phyloP scores from a whole-genome alignment of 2,329 filamentous ascomycete species.

The Paracoccidioides lutzii region DNA sequence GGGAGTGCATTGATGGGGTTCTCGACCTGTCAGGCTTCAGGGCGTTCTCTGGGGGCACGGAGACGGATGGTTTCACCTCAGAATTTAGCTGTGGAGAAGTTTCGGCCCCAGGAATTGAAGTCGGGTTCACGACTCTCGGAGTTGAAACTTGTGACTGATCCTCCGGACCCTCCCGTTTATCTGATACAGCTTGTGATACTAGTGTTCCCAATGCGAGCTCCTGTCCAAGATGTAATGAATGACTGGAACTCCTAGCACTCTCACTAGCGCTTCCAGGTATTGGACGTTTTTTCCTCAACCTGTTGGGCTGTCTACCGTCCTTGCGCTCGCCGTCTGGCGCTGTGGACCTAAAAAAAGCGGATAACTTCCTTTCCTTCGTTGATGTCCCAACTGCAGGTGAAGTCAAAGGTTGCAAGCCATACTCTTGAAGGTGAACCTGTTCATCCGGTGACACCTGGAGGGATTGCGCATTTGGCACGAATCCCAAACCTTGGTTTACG shows the following conservation, averaged over 20 bases:
- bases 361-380: constrained; percentile 53
- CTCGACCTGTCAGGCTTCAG: constrained; percentile 60
- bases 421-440: constrained; percentile 24
- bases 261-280: constrained; percentile 63
- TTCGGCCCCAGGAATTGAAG: constrained; percentile 18
- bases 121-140: constrained; percentile 21
- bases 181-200: constrained; percentile 15
- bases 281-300: constrained; percentile 73
- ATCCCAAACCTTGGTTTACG: background rate
- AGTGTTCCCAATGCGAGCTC: constrained; percentile 28
- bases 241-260: constrained; percentile 80
- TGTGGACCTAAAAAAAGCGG: constrained; percentile 57
- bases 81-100: constrained; percentile 7
- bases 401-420: constrained; percentile 33
- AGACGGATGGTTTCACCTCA: constrained; percentile 23
- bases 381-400: constrained; percentile 39
- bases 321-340: constrained; percentile 49
- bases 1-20: constrained; percentile 62
- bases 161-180: constrained; percentile 16
- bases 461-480: background rate
- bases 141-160: constrained; percentile 23
- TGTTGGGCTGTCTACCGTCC: constrained; percentile 62
- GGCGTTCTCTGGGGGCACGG: constrained; percentile 28
- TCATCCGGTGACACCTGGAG: constrained; percentile 2
- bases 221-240: constrained; percentile 48